Evolutionary conservation across 2,329 filamentous ascomycete species (phyloP).

Genomic region (Monilinia aucupariae): DNA sequence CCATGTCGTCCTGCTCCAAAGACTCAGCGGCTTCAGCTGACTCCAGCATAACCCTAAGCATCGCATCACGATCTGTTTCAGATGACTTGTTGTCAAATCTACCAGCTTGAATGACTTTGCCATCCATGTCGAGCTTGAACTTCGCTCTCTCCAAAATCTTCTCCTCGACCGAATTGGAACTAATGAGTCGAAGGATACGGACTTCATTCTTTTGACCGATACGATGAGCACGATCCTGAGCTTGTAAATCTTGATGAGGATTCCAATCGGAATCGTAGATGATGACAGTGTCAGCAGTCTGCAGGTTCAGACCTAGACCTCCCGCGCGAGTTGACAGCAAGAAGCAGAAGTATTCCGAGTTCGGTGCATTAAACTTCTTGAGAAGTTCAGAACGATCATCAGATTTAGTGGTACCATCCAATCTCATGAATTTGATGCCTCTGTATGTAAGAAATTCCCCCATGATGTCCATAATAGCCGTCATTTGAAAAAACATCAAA

Average conservation of each 20-base stretch:
- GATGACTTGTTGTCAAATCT: slow-evolving; percentile 99
- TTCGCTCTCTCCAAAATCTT: slow-evolving; percentile 96
- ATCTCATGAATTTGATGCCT: slow-evolving; percentile 77
- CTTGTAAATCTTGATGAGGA: slow-evolving; percentile 97
- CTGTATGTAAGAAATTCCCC: slow-evolving; percentile 90
- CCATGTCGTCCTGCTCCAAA: slow-evolving; percentile 90
- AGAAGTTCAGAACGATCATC: slow-evolving; percentile 93
- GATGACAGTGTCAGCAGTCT: slow-evolving; percentile 97
- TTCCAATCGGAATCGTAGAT: slow-evolving; percentile 99
- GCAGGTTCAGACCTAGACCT: slow-evolving; percentile 93
- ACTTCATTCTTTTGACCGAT: slow-evolving; percentile 99
- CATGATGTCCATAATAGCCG: slow-evolving; percentile 99
- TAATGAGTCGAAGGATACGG: slow-evolving; percentile 90
- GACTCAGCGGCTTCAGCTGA: slow-evolving; percentile 64
- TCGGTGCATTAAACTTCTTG: slow-evolving; percentile 79
- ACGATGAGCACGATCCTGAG: slow-evolving; percentile 99
- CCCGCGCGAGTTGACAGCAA: slow-evolving; percentile 96
- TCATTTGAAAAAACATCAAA: slow-evolving; percentile 99
- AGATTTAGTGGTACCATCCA: slow-evolving; percentile 95
- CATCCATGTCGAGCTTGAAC: slow-evolving; percentile 98
- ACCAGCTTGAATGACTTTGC: slow-evolving; percentile 98
- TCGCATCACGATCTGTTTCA: slow-evolving; percentile 94
- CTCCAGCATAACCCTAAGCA: slow-evolving; percentile 89
- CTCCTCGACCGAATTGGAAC: slow-evolving; percentile 94
- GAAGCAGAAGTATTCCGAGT: slow-evolving; percentile 96